A percentile compares a stretch with the other conserved stretches of the same genome.
Conservation (phyloP, 2,329 filamentous ascomycete genomes). For the Cladosporium sp. region DNA sequence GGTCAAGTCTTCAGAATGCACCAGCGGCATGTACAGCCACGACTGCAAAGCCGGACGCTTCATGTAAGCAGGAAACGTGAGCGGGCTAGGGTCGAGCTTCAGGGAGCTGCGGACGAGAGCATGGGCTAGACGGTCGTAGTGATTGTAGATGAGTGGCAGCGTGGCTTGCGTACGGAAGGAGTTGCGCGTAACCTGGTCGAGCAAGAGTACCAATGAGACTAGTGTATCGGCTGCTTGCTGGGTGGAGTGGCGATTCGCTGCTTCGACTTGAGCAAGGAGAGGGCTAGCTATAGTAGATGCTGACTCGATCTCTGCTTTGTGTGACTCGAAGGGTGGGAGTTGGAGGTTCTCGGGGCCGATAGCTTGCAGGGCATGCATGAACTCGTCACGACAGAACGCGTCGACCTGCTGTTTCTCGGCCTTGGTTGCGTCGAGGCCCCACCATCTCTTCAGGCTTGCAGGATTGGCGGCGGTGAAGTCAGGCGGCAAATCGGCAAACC, state of each 20-base stretch:
- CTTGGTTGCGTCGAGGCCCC: constrained; percentile 31
- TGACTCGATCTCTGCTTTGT: constrained; percentile 28
- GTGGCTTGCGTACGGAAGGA: constrained; percentile 53
- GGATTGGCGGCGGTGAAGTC: constrained; percentile 29
- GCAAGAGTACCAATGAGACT: constrained; percentile 56
- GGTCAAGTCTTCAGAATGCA: constrained; percentile 57
- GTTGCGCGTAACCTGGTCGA: constrained; percentile 66
- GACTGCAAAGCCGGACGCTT: constrained; percentile 40
- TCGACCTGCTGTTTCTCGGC: constrained; percentile 42
- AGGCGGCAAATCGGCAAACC: constrained; percentile 40
- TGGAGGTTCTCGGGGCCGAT: constrained; percentile 39
- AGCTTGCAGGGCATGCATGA: constrained; percentile 39
- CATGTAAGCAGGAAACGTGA: constrained; percentile 18
- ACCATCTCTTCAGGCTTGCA: constrained; percentile 40
- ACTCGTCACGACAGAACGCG: constrained; percentile 35
- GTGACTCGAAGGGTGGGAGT: constrained; percentile 31
- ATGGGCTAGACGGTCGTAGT: constrained; percentile 56
- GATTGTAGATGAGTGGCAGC: constrained; percentile 51
- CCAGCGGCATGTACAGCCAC: constrained; percentile 63
- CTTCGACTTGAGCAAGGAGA: constrained; percentile 38
- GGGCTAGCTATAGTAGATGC: constrained; percentile 35
- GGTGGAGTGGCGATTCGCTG: constrained; percentile 28
- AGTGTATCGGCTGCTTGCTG: constrained; percentile 35
- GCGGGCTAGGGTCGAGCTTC: constrained; percentile 16
- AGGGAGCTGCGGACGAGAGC: constrained; percentile 42